Evolutionary conservation across 2,329 filamentous ascomycete genomes (phyloP).

Genomic region (Sclerotinia nivalis): DNA sequence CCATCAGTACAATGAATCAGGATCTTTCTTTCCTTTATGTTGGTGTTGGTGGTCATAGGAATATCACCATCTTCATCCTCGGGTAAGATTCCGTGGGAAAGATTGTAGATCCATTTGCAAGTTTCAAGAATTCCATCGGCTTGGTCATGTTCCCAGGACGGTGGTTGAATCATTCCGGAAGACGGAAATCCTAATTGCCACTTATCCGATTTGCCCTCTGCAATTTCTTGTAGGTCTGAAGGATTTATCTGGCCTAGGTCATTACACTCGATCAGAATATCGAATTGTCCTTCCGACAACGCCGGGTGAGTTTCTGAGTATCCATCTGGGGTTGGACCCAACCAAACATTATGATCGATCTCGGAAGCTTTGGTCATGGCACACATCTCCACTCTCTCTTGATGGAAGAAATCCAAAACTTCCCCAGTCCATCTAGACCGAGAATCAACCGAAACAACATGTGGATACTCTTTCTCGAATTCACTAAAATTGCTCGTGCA

Average conservation of each 20-base stretch:
- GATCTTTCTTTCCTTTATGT: conserved; percentile 57
- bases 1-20: conserved; percentile 94
- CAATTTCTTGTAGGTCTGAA: conserved; percentile 62
- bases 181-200: conserved; percentile 73
- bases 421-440: conserved; percentile 70
- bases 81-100: conserved; percentile 43
- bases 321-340: conserved; percentile 80
- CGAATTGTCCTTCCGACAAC: conserved; percentile 60
- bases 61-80: conserved; percentile 55
- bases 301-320: conserved; percentile 46
- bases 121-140: conserved; percentile 82
- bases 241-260: conserved; percentile 79
- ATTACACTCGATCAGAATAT: conserved; percentile 84
- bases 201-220: conserved; percentile 50
- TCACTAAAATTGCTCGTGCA: conserved; percentile 62
- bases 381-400: conserved; percentile 91
- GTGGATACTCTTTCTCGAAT: conserved; percentile 69
- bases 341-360: conserved; percentile 85
- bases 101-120: conserved; percentile 84
- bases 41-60: conserved; percentile 47
- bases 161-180: conserved; percentile 86
- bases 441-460: conserved; percentile 75
- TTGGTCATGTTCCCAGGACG: conserved; percentile 80
- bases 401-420: conserved; percentile 84
- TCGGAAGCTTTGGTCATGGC: conserved; percentile 87